Conservation (phyloP, 345 rosid species). For the Citrus unshiu region DNA sequence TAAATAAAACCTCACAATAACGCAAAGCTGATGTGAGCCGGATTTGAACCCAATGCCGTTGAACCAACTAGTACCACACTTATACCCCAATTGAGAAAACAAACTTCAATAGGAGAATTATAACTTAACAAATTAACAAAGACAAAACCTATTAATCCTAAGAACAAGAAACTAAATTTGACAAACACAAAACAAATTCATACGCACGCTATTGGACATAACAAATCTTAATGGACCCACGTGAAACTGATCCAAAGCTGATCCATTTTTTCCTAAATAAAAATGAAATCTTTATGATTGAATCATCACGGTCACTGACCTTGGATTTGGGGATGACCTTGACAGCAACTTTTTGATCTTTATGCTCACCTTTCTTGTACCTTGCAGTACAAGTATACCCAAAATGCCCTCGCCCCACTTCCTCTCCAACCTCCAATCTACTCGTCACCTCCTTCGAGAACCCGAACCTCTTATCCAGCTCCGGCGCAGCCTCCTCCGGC, state of each 20-base stretch:
- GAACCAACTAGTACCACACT: too few species aligned
- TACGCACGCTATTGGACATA: background rate
- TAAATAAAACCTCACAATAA: too few species aligned
- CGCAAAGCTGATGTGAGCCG: too few species aligned
- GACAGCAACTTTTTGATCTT: conserved; percentile 87
- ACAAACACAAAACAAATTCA: background rate
- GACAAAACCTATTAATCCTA: background rate
- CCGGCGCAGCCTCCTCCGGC: conserved; percentile 38
- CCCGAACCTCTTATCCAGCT: conserved; percentile 87
- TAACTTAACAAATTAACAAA: background rate
- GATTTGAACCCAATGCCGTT: too few species aligned
- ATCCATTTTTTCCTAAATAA: background rate
- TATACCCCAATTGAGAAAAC: background rate
- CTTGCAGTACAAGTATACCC: conserved; percentile 93
- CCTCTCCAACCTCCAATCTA: conserved; percentile 69
- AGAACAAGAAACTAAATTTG: background rate
- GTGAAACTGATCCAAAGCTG: background rate
- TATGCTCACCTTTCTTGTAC: conserved; percentile 84
- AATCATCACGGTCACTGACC: conserved; percentile 34
- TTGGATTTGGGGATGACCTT: conserved; percentile 92
- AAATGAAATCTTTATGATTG: background rate
- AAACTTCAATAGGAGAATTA: background rate
- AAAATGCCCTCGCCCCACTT: conserved; percentile 96
- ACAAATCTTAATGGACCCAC: background rate
- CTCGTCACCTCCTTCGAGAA: conserved; percentile 71